phyloP scores from a whole-genome alignment of 805 yeast genomes.

The Yarrowia divulgata region DNA sequence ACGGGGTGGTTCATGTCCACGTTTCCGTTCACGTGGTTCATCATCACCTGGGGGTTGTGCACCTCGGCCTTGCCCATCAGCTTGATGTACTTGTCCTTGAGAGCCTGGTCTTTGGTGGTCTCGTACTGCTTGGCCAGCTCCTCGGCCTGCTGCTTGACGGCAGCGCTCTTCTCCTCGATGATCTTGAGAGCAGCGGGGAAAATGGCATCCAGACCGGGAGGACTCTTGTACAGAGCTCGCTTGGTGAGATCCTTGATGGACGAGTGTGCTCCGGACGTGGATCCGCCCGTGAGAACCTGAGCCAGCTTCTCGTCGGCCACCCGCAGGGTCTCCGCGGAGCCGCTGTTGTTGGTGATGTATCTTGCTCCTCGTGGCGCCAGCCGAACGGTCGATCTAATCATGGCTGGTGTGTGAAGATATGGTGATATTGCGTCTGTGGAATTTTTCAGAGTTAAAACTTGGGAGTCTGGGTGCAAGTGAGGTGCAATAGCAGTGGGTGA shows the following conservation, averaged over 20 bases:
- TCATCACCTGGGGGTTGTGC: conserved; percentile 84
- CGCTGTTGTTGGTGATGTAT: conserved; percentile 36
- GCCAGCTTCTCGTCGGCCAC: conserved; percentile 26
- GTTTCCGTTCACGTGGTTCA: conserved; percentile 60
- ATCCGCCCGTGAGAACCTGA: background rate
- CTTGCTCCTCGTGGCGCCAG: conserved; percentile 35
- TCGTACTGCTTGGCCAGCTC: conserved; percentile 48
- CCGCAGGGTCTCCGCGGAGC: conserved; percentile 35
- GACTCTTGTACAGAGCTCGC: conserved; percentile 62
- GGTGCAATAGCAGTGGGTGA: too few relatives aligned
- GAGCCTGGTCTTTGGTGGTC: conserved; percentile 45
- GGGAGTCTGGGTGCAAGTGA: background rate
- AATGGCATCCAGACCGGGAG: conserved; percentile 72
- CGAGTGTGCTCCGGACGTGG: background rate
- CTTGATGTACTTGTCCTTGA: conserved; percentile 43
- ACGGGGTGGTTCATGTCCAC: conserved; percentile 79
- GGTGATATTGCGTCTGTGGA: conserved; percentile 2
- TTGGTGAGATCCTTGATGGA: conserved; percentile 36
- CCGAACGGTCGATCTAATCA: conserved; percentile 38
- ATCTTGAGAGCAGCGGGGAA: conserved; percentile 72
- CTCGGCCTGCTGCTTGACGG: conserved; percentile 54
- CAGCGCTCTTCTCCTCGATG: conserved; percentile 60
- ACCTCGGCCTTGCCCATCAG: conserved; percentile 68
- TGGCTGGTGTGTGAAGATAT: conserved; percentile 9
- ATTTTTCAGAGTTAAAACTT: conserved; percentile 28